Evolutionary conservation across 1,284 basidiomycete genomes (phyloP).

Genomic region (Chalciporus sp.): DNA sequence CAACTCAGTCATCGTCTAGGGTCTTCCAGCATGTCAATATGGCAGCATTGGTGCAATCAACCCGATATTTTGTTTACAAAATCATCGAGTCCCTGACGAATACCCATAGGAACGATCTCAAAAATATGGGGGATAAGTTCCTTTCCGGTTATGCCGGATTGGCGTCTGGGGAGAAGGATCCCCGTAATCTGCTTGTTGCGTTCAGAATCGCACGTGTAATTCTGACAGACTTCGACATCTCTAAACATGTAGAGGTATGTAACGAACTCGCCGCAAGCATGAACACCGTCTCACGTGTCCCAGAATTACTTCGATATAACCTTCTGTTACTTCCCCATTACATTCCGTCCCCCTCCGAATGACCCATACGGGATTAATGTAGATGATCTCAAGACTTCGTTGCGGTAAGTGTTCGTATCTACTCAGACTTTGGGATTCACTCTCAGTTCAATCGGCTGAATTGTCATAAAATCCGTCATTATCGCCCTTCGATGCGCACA

Average conservation of each 20-base stretch:
- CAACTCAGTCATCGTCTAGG: constrained; percentile 42
- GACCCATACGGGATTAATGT: constrained; percentile 94
- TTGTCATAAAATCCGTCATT: not conserved
- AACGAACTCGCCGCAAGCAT: not conserved
- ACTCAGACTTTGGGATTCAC: constrained; percentile 21
- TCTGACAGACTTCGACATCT: constrained; percentile 85
- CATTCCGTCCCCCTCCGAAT: constrained; percentile 92
- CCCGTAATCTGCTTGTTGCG: constrained; percentile 88
- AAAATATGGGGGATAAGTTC: constrained; percentile 73
- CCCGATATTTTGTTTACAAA: constrained; percentile 80
- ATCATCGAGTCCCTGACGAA: constrained; percentile 84
- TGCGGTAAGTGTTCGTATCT: constrained; percentile 52
- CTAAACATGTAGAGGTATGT: constrained; percentile 73
- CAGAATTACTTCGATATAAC: constrained; percentile 93
- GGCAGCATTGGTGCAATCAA: constrained; percentile 80
- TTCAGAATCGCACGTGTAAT: constrained; percentile 89
- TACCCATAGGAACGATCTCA: constrained; percentile 70
- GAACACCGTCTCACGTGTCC: not conserved
- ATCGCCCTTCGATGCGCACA: constrained; percentile 14
- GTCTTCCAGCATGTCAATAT: constrained; percentile 81
- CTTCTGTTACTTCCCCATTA: constrained; percentile 99
- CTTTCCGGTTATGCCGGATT: constrained; percentile 77
- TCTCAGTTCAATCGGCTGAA: not conserved
- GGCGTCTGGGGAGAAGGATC: constrained; percentile 96
- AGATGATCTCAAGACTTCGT: constrained; percentile 79